Base-by-base conservation (phyloP, 345 rosid species). In the Populus nigra region DNA sequence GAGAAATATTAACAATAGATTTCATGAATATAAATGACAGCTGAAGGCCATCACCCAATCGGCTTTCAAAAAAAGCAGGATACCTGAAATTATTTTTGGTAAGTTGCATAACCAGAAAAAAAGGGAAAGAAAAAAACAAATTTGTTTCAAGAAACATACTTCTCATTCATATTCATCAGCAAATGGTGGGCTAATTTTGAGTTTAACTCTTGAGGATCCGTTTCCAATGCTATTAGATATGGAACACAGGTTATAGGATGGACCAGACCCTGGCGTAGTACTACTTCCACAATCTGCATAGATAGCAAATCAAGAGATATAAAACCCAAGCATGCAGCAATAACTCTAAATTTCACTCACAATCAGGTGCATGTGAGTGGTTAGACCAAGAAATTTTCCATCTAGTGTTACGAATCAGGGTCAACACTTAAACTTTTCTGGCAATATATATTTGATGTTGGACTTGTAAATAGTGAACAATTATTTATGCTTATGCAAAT, bases 221-320 rank as follows among this genome's bases (percentile, higher is more conserved):
- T 89, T 89, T 96, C 99, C 47, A 96, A 96, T 71, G 99, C 99
- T 87, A 96, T 94, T 83, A 96, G 91, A 86, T 92, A 87, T 25
- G 99, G 98, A 80, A 96, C 99, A 84, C 98, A 96, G 47, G 98
- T 96, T 70, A 96, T 96, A 79, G 99, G 98, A 88, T 96, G 99
- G 78, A 96, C 98, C 80, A 96, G 97, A 82, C 99, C 99, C 85
- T 96, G 99, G 47, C 97, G 97, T 67, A 96, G 88, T 70, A 91
- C 99, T 53, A 96, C 85, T 86, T 96, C 99, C 83, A 96, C 98
- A 80, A 96, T 96, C 99, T 96, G 93, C 89, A 81, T 35, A 22
- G 16, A 72, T 63, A 72, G 50, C 17, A 62, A 53, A 33, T 18
- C 31, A 31, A 23, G 23, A 69, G 47, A 69, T 50, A 39, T 65